Evolutionary conservation across 1,284 basidiomycete genomes (phyloP), one percentile per base, ranked within the genome.

Genomic region (Rhodotorula glutinis): DNA sequence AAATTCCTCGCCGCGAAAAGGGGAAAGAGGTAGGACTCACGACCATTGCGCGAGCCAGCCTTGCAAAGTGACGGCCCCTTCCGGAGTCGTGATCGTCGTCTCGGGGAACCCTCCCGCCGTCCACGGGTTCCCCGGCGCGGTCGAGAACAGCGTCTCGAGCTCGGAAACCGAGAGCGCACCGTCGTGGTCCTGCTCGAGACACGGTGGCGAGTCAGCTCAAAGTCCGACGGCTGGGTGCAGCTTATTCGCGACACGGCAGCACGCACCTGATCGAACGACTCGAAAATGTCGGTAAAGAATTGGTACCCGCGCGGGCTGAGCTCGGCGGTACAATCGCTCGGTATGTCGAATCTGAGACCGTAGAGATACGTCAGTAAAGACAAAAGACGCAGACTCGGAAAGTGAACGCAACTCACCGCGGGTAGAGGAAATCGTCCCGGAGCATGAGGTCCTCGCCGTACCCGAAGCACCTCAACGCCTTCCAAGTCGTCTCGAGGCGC

Each of bases 41-140:
- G 91, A 96, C 95, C 95, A 98, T 78, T 98, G 94, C 30, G 95
- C 95, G 23, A 98, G 82, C 95, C 95, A 98, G 11, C 92, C 92
- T 80, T 98, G 95, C 57, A 98, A 80, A 23, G 95, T 98, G 21
- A 98, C 91, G 16, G 90, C 87, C 14, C 92, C 93, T 52, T 86
- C 83, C 5, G 44, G 46, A 75, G 94, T 90, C 17, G 92, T 89
- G 57, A 94, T 84, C 3, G 92, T 95, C 2, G 88, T 94, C 75
- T 92, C 89, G 0, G 91, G 90, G 80, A 94, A 94, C 56, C 88
- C 89, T 75, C 90, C 87, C 27, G 83, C 84, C 23, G 85, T 82
- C 93, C 93, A 97, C 33, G 93, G 93, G 76, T 93, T 93, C 0
- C 92, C 94, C 0, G 95, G 94, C 23, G 93, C 92, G 9, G 95